Evolutionary conservation across 331 rosid genomes (phyloP).

Genomic region (Acacia concinna): DNA sequence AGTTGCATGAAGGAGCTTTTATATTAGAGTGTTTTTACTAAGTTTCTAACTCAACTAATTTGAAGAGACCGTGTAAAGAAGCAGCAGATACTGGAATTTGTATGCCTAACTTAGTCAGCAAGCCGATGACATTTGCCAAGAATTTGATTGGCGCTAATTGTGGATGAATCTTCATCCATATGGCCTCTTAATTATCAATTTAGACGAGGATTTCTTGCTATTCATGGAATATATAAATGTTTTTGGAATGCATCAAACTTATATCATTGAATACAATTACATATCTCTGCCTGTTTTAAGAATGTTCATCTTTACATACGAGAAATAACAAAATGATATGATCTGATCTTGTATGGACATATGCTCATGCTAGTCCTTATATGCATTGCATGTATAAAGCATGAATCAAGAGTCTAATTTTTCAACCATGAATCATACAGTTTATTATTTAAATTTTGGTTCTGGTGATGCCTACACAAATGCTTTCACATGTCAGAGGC

Average conservation of each 20-base stretch:
- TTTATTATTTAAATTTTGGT: neutral
- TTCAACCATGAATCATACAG: neutral
- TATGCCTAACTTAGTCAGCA: neutral
- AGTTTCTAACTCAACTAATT: neutral
- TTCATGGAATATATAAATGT: neutral
- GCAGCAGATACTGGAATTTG: neutral
- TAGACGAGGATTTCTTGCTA: conserved; percentile 5
- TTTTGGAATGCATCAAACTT: neutral
- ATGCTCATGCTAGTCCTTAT: neutral
- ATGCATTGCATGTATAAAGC: neutral
- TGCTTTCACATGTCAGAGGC: neutral
- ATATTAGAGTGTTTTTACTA: neutral
- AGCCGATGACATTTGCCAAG: neutral
- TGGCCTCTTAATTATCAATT: neutral
- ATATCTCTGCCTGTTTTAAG: neutral
- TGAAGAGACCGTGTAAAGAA: neutral
- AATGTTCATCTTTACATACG: neutral
- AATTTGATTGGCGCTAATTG: neutral
- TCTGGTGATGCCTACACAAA: neutral
- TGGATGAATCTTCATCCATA: neutral
- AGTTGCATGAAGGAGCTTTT: conserved; percentile 14
- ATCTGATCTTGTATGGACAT: neutral
- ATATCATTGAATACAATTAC: neutral
- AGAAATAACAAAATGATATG: neutral
- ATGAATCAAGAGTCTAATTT: neutral